A percentile compares a stretch with the other conserved stretches of the same genome.
Conservation (phyloP, 495 filamentous ascomycete species). For the Penicillium canariense region DNA sequence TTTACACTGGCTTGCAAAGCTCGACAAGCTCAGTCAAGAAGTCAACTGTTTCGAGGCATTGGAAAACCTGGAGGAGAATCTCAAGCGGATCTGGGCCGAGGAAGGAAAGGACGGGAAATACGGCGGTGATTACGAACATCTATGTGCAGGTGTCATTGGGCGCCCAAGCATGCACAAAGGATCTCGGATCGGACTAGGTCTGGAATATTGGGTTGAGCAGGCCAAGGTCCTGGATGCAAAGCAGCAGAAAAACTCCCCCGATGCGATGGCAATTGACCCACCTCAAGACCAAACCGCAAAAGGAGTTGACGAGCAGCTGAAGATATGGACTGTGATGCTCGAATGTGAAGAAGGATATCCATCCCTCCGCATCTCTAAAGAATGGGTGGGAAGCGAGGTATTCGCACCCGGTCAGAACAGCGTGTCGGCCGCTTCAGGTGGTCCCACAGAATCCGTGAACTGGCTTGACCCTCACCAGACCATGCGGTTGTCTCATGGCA, state of each 20-base stretch:
- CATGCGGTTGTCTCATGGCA: conserved; percentile 34
- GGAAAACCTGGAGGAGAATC: conserved; percentile 73
- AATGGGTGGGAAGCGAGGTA: conserved; percentile 40
- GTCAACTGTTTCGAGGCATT: conserved; percentile 89
- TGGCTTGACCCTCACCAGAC: conserved; percentile 54
- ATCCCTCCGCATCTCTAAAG: conserved; percentile 46
- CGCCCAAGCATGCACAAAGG: conserved; percentile 74
- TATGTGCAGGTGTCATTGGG: conserved; percentile 58
- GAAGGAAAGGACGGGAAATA: conserved; percentile 48
- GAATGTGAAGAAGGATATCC: conserved; percentile 51
- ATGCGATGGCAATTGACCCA: conserved; percentile 41
- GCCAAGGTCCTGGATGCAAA: conserved; percentile 47
- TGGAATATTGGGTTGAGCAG: conserved; percentile 84
- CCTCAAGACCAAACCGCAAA: conserved; percentile 19
- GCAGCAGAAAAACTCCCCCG: conserved; percentile 29
- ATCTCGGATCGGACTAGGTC: conserved; percentile 65
- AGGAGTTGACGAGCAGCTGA: conserved; percentile 22
- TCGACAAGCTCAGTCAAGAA: conserved; percentile 79
- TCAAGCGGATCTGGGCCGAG: conserved; percentile 54
- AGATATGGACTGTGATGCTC: conserved; percentile 39
- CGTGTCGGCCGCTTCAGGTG: conserved; percentile 21
- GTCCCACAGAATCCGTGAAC: conserved; percentile 30
- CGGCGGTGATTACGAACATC: conserved; percentile 48
- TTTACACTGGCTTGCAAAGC: conserved; percentile 69
- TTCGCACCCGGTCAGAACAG: conserved; percentile 30